A percentile compares a stretch with the other conserved stretches of the same genome.
These are phyloP conservation scores for Edaphochlamys debaryana DNA, from an alignment of 139 green algal species.

Conservation along the genomic window DNA sequence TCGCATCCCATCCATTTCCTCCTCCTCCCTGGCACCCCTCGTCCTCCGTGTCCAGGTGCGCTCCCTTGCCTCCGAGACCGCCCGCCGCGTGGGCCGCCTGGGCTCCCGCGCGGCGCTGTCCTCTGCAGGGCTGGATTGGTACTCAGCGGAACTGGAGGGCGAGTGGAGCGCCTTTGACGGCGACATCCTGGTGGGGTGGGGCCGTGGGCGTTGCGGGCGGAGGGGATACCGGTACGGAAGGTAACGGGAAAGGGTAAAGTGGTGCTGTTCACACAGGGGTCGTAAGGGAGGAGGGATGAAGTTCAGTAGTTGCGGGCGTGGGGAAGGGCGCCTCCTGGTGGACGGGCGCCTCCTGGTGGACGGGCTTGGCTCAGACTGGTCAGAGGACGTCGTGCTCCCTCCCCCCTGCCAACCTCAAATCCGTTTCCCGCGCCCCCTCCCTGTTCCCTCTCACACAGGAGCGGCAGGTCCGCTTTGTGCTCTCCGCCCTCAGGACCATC, in stretches of 20 bases:
- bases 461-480: conserved; percentile 58
- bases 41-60: conserved; percentile 37
- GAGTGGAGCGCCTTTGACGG: conserved; percentile 76
- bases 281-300: no score
- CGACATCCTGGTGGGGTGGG: conserved; percentile 41
- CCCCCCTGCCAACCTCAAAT: no score
- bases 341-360: no score
- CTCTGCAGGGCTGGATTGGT: conserved; percentile 61
- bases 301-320: not conserved
- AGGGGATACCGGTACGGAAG: no score
- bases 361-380: no score
- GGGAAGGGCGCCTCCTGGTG: no score
- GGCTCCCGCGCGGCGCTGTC: not conserved
- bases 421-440: no score
- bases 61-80: conserved; percentile 57
- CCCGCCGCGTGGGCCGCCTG: conserved; percentile 16
- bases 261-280: no score
- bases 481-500: conserved; percentile 52
- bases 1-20: no score
- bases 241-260: not conserved
- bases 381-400: no score
- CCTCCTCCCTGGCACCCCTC: no score
- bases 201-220: not conserved
- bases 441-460: conserved; percentile 36
- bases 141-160: conserved; percentile 65